These are phyloP conservation scores for Yarrowia sp. DNA, from an alignment of 805 yeast genomes.

Conservation along the genomic window DNA sequence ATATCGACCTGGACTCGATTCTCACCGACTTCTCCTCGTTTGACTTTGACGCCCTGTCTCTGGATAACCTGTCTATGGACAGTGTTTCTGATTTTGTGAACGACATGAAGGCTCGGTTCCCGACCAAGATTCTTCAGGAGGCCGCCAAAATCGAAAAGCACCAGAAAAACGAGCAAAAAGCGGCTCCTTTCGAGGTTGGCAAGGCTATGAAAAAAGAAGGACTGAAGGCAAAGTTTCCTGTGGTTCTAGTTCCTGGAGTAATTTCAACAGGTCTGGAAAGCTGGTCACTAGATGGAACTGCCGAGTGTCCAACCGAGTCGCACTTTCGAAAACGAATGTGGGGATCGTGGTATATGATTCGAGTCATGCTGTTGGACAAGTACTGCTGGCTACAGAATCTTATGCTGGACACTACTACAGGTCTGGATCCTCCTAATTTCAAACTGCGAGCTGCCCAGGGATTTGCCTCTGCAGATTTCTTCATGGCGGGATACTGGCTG, in stretches of 20 bases:
- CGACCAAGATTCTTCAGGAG: constrained; percentile 57
- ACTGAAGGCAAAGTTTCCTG: constrained; percentile 63
- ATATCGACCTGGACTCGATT: background rate
- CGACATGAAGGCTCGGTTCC: constrained; percentile 74
- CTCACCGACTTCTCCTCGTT: background rate
- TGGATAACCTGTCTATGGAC: constrained; percentile 53
- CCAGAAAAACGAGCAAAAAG: constrained; percentile 44
- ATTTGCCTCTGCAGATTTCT: constrained; percentile 93
- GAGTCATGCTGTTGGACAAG: constrained; percentile 88
- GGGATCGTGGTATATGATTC: constrained; percentile 96
- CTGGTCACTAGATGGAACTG: constrained; percentile 77
- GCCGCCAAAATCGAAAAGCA: constrained; percentile 43
- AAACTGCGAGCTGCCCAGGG: constrained; percentile 90
- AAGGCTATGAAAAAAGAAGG: constrained; percentile 54
- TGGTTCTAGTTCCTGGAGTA: constrained; percentile 93
- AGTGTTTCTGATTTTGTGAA: constrained; percentile 55
- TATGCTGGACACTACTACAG: constrained; percentile 85
- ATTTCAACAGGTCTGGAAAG: constrained; percentile 92
- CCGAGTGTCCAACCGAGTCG: constrained; percentile 74
- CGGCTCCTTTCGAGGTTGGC: constrained; percentile 89
- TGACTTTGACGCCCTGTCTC: constrained; percentile 43
- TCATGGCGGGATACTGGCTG: constrained; percentile 97
- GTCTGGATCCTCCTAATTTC: constrained; percentile 83
- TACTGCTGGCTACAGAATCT: constrained; percentile 91
- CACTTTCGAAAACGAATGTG: constrained; percentile 90